Evolutionary conservation across 2,329 filamentous ascomycete species (phyloP).

Genomic region (Emergomyces pasteurianus): DNA sequence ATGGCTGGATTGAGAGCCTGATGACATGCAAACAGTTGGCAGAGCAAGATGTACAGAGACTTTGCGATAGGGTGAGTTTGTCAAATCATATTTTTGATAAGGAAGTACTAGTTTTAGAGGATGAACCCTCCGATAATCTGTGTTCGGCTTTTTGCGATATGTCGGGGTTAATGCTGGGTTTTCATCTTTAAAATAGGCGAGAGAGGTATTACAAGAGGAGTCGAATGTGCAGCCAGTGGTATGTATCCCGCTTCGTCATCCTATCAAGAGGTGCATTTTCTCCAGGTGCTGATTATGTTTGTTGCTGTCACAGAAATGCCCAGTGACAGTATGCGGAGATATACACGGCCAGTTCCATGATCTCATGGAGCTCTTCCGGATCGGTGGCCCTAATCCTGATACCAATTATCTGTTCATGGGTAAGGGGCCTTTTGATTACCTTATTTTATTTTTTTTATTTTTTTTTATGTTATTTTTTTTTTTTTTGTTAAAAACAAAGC

Average conservation of each 20-base stretch:
- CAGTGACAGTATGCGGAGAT: slow-evolving; percentile 95
- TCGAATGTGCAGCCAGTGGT: slow-evolving; percentile 98
- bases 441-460: too few relatives aligned
- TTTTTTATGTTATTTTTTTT: background rate
- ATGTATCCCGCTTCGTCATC: slow-evolving; percentile 30
- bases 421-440: slow-evolving; percentile 33
- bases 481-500: background rate
- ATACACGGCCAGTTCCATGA: slow-evolving; percentile 99
- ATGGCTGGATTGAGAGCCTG: slow-evolving; percentile 96
- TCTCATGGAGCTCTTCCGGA: slow-evolving; percentile 98
- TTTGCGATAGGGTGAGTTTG: slow-evolving; percentile 83
- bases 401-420: slow-evolving; percentile 99
- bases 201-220: slow-evolving; percentile 93
- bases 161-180: slow-evolving; percentile 3
- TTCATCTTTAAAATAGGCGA: slow-evolving; percentile 48
- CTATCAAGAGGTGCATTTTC: background rate
- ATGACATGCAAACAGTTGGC: slow-evolving; percentile 98
- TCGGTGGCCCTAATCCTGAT: slow-evolving; percentile 93
- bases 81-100: background rate
- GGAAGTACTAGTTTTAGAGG: background rate
- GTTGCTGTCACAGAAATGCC: slow-evolving; percentile 62
- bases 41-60: slow-evolving; percentile 85
- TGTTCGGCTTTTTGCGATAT: background rate
- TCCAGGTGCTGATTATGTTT: slow-evolving; percentile 10
- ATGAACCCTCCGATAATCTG: background rate